Base-by-base conservation (phyloP, 2,329 filamentous ascomycete species). In the Paecilomyces fulvus region DNA sequence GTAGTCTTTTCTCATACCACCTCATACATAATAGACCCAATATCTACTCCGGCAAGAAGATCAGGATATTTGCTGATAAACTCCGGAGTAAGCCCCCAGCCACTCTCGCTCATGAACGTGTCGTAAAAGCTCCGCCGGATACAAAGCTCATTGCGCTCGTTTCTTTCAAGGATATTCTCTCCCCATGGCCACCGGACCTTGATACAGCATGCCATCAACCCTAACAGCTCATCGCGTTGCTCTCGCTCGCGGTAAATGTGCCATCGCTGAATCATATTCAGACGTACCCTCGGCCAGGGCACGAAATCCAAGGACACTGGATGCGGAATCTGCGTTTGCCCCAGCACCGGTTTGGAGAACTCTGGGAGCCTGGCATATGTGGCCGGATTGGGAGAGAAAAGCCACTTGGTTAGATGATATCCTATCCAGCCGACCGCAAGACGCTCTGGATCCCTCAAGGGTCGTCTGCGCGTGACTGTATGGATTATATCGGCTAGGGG, bases 121-220 rank as follows among this genome's bases (percentile, higher is more conserved):
- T 65, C 55, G 49, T 52, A 58, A 28, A 67, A 67, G 0, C 31
- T 56, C 14, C 54, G 43, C 21, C 59, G 60, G 0, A 67, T 56
- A 6, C 54, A 51, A 30, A 67, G 30, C 9, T 60, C 60, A 43
- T 67, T 62, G 0, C 55, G 30, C 7, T 59, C 59, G 30, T 66
- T 54, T 1, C 65, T 58, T 46, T 64, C 64, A 12, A 67, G 58
- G 21, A 66, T 55, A 23, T 55, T 53, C 49, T 63, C 60, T 7
- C 61, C 63, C 65, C 64, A 65, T 30, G 65, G 65, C 65, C 63
- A 67, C 20, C 64, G 60, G 8, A 67, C 56, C 49, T 64, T 66
- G 4, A 64, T 49, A 55, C 65, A 67, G 28, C 63, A 62, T 30
- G 51, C 10, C 5, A 57, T 6, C 23, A 54, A 51, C 7, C 49